These are phyloP conservation scores for Capronia americana DNA, from an alignment of 2,329 filamentous ascomycete genomes.

Conservation along the genomic window DNA sequence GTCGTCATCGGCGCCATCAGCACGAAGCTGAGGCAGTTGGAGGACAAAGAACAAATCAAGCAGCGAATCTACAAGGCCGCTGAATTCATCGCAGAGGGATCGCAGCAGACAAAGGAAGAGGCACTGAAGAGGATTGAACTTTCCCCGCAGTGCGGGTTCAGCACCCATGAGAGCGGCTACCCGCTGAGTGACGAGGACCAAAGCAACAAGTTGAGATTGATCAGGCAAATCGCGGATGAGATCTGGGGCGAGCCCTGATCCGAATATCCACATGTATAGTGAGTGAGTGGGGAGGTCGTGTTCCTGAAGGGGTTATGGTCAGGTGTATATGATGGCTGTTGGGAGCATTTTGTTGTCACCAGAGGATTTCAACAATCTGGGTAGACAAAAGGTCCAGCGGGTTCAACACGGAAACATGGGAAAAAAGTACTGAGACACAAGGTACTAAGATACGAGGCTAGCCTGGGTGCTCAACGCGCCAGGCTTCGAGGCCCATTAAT, in stretches of 20 bases:
- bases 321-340: background rate
- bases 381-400: slow-evolving; percentile 23
- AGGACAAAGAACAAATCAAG: slow-evolving; percentile 66
- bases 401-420: slow-evolving; percentile 19
- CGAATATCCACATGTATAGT: background rate
- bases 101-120: slow-evolving; percentile 65
- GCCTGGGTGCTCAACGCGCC: slow-evolving; percentile 10
- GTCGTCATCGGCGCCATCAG: slow-evolving; percentile 66
- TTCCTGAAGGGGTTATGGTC: background rate
- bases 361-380: slow-evolving; percentile 30
- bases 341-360: slow-evolving; percentile 23
- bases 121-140: slow-evolving; percentile 68
- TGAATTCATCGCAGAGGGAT: slow-evolving; percentile 69
- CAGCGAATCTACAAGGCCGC: slow-evolving; percentile 62
- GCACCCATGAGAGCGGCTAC: slow-evolving; percentile 72
- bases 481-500: background rate
- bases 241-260: slow-evolving; percentile 64
- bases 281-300: background rate
- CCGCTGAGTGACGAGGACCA: slow-evolving; percentile 69
- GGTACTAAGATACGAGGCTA: background rate
- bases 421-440: slow-evolving; percentile 5
- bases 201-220: slow-evolving; percentile 69
- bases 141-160: slow-evolving; percentile 72
- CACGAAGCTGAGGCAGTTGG: slow-evolving; percentile 63
- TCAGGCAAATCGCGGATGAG: slow-evolving; percentile 70